Evolutionary conservation across 805 yeast genomes (phyloP).

Genomic region (Candida tibetensis): DNA sequence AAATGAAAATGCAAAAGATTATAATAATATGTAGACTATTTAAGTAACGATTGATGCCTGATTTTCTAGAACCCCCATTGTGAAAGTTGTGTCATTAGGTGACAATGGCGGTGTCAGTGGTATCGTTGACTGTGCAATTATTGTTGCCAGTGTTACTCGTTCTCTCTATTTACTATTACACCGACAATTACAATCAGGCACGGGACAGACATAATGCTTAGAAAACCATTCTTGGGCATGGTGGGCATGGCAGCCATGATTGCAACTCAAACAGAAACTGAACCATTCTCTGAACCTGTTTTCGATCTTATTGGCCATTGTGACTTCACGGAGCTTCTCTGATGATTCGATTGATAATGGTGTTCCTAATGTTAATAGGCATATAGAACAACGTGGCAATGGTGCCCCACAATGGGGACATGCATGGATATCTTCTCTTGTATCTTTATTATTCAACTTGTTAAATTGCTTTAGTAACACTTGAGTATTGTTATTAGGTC

Average conservation of each 20-base stretch:
- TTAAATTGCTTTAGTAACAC: constrained; percentile 35
- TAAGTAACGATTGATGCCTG: too few species aligned
- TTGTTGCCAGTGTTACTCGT: not conserved
- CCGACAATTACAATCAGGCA: constrained; percentile 85
- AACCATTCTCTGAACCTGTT: constrained; percentile 74
- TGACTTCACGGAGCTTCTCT: constrained; percentile 20
- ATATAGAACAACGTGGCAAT: constrained; percentile 87
- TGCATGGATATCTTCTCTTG: constrained; percentile 23
- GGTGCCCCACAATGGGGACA: constrained; percentile 90
- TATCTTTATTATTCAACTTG: constrained; percentile 20
- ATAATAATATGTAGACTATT: too few species aligned
- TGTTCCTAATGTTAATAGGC: constrained; percentile 75
- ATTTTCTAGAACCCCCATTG: too few species aligned
- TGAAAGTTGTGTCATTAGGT: too few species aligned
- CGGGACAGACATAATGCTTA: constrained; percentile 85
- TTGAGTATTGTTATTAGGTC: constrained; percentile 12
- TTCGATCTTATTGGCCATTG: constrained; percentile 26
- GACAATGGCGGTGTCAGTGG: too few species aligned
- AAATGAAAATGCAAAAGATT: too few species aligned
- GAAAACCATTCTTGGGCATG: constrained; percentile 97
- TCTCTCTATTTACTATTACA: constrained; percentile 56
- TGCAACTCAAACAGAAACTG: constrained; percentile 85
- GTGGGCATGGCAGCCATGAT: constrained; percentile 91
- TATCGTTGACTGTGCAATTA: too few species aligned
- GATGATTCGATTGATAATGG: constrained; percentile 47